Evolutionary conservation across 2,329 filamentous ascomycete genomes (phyloP), one percentile per base, ranked within the genome.

Genomic region (Fusarium solani-melongenae): DNA sequence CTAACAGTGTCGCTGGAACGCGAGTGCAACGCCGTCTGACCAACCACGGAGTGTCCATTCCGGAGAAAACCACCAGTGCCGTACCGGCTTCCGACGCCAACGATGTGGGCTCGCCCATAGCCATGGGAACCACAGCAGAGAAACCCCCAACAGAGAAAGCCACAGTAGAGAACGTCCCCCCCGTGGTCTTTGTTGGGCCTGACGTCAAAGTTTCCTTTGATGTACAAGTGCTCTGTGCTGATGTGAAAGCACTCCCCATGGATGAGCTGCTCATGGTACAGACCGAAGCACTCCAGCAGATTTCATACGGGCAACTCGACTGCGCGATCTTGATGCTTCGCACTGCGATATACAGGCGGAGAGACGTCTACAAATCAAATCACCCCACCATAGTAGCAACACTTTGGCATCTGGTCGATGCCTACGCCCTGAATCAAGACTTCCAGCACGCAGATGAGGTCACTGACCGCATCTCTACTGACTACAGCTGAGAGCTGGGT

Each of bases 11-110:
- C n/a, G 5, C 8, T 15, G 29, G 8, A 15, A n/a, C 14, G 15
- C 20, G 46, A 12, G 51, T 24, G n/a, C 51, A 33, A 9, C 51
- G 51, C 20, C n/a, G 10, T 6, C 15, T 15, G 3, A 20, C 29
- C 4, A 31, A 24, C 17, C 29, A 34, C 11, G 20, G 20, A 14
- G 12, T 3, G 12, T 46, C 41, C 14, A 36, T 36, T 36, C 34
- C 34, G 1, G 1, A 0, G 34, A 36, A 17, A 15, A 36, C 34
- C 6, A 36, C 1, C 34, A 36, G 1, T 36, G 4, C 1, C 14
- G 14, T 36, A 2, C 34, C 1, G 6, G 34, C 34, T 36, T 36
- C 34, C 34, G 12, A 34, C 33, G 6, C 33, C 33, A 34, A 34
- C 15, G 33, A 15, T 34, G 14, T 3, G 2, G 33, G 33, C 12